Conservation (phyloP, 2,329 filamentous ascomycete species). For the Dothideomycetes sp. region DNA sequence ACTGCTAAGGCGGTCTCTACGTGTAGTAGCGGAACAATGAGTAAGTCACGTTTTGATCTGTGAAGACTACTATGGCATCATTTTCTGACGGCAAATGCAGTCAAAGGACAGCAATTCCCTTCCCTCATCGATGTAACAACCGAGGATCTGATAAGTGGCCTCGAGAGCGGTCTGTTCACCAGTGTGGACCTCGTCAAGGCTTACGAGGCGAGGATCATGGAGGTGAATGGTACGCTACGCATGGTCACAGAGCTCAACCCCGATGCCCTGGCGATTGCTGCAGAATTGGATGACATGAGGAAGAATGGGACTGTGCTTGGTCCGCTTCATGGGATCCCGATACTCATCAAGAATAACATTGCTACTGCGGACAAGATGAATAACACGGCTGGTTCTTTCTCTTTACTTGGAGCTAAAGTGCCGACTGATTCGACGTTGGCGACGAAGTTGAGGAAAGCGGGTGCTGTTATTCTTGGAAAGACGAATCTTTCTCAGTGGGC, state of each 20-base stretch:
- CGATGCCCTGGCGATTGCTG: constrained; percentile 28
- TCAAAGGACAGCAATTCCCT: constrained; percentile 17
- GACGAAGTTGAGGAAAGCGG: constrained; percentile 48
- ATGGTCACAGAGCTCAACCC: constrained; percentile 46
- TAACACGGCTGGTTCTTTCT: constrained; percentile 54
- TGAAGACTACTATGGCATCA: too few relatives aligned
- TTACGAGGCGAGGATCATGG: constrained; percentile 39
- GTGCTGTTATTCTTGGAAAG: constrained; percentile 56
- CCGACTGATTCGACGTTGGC: constrained; percentile 48
- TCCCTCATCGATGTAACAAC: constrained; percentile 39
- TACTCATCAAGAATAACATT: constrained; percentile 59
- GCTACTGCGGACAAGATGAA: constrained; percentile 52
- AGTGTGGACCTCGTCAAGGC: constrained; percentile 47
- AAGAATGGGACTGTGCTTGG: constrained; percentile 35
- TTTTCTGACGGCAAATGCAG: neutral
- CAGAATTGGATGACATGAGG: constrained; percentile 25
- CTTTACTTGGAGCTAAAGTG: constrained; percentile 48
- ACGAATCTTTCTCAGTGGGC: constrained; percentile 55
- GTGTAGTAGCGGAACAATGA: neutral
- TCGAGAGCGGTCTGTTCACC: constrained; percentile 40
- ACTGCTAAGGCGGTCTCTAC: neutral
- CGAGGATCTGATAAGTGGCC: constrained; percentile 39
- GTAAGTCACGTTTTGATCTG: too few relatives aligned
- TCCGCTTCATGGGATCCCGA: constrained; percentile 53
- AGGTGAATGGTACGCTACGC: constrained; percentile 43